Evolutionary conservation across 2,329 filamentous ascomycete species (phyloP).

Genomic region (Daldinia sp.): DNA sequence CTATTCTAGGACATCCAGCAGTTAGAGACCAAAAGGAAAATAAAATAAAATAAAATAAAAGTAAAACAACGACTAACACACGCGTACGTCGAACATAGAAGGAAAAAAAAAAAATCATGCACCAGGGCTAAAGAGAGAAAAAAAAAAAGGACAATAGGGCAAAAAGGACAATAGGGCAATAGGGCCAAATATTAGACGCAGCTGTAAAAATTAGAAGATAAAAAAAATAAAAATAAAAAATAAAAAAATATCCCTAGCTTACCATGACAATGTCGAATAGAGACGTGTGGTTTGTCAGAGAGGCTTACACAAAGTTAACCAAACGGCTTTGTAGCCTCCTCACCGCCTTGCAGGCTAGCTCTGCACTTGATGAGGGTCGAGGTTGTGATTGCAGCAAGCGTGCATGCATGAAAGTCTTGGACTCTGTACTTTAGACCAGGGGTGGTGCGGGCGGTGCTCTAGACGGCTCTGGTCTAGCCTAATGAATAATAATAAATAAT

Average conservation of each 20-base stretch:
- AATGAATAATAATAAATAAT: conserved; percentile 30
- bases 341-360: conserved; percentile 49
- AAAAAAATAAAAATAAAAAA: no score
- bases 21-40: conserved; percentile 20
- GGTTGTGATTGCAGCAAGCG: conserved; percentile 44
- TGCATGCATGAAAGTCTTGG: conserved; percentile 43
- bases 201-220: conserved; percentile 21
- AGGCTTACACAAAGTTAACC: conserved; percentile 44
- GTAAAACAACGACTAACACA: conserved; percentile 16
- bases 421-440: conserved; percentile 25
- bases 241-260: conserved; percentile 26
- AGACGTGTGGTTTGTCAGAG: conserved; percentile 41
- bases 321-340: conserved; percentile 50
- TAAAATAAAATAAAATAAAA: background rate
- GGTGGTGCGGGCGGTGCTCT: conserved; percentile 18
- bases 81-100: conserved; percentile 18
- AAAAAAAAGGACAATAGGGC: background rate
- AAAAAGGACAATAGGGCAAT: conserved; percentile 15
- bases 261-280: conserved; percentile 34
- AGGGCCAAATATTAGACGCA: conserved; percentile 28
- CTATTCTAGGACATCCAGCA: conserved; percentile 21
- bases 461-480: conserved; percentile 35
- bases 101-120: conserved; percentile 25
- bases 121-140: background rate
- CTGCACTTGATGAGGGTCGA: conserved; percentile 36